Conservation (phyloP, 2,329 filamentous ascomycete genomes). For the Botrytis paeoniae region DNA sequence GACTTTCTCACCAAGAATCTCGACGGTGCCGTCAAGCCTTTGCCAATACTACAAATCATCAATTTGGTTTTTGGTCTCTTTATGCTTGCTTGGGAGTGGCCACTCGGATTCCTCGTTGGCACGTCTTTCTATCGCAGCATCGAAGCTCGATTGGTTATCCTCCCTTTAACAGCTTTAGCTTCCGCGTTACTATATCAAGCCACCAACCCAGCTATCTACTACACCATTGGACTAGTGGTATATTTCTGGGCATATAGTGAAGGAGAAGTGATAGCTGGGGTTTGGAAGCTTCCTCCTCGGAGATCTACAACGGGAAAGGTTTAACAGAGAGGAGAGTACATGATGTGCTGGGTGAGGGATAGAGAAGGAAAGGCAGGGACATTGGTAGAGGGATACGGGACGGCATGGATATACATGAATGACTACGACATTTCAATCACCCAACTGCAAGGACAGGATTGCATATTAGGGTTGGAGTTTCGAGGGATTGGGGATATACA, state of each 20-base stretch:
- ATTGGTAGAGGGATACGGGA: not conserved
- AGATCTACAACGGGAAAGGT: constrained; percentile 29
- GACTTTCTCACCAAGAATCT: constrained; percentile 92
- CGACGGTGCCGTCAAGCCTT: constrained; percentile 77
- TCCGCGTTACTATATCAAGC: constrained; percentile 84
- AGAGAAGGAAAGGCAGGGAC: not conserved
- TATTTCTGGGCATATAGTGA: constrained; percentile 99
- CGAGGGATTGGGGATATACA: not conserved
- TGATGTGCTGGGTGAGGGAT: not conserved
- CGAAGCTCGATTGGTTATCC: constrained; percentile 76
- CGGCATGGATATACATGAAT: constrained; percentile 11
- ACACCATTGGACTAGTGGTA: constrained; percentile 76
- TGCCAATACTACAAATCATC: constrained; percentile 86
- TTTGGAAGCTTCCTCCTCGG: constrained; percentile 35
- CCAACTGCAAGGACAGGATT: constrained; percentile 3
- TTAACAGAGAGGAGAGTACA: constrained; percentile 20
- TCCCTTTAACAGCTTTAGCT: constrained; percentile 74
- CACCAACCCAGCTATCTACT: constrained; percentile 90
- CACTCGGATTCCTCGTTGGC: constrained; percentile 73
- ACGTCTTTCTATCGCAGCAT: constrained; percentile 80
- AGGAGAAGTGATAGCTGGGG: constrained; percentile 68
- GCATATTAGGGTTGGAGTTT: constrained; percentile 7
- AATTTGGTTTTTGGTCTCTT: constrained; percentile 80
- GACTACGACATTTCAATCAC: constrained; percentile 1
- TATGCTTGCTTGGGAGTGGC: constrained; percentile 88